These are phyloP conservation scores for Termitomyces sp. DNA, from an alignment of 768 basidiomycete species.

Conservation along the genomic window DNA sequence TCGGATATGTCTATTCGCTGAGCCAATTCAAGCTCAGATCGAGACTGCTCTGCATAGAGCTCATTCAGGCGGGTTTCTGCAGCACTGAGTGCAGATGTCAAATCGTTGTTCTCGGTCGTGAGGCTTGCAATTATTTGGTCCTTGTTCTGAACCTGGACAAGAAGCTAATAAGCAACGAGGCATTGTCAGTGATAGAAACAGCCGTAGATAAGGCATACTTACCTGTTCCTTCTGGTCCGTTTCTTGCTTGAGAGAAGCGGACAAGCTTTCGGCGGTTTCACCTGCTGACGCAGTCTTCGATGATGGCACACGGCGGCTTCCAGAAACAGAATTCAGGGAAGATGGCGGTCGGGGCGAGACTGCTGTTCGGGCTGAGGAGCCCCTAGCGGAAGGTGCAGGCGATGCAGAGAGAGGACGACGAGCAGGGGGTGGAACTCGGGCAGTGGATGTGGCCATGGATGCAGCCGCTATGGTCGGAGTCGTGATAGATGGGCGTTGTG, in stretches of 20 bases:
- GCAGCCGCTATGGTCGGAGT: background rate
- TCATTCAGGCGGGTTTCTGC: constrained; percentile 76
- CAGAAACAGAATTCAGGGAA: constrained; percentile 42
- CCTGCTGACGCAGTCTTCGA: constrained; percentile 36
- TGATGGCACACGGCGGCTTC: constrained; percentile 46
- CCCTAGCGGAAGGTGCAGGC: constrained; percentile 42
- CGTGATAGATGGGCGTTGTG: background rate
- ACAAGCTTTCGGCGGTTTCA: constrained; percentile 54
- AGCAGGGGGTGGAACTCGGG: constrained; percentile 42
- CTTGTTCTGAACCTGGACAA: constrained; percentile 75
- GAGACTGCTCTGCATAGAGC: constrained; percentile 75
- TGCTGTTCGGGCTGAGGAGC: constrained; percentile 60
- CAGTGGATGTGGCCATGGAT: constrained; percentile 39
- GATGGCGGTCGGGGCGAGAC: constrained; percentile 50
- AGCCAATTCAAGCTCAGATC: constrained; percentile 78
- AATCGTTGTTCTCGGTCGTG: constrained; percentile 57
- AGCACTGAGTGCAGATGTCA: constrained; percentile 59
- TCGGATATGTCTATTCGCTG: constrained; percentile 81
- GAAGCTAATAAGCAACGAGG: constrained; percentile 49
- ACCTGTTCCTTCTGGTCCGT: constrained; percentile 83
- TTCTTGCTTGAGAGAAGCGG: constrained; percentile 67
- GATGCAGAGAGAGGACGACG: constrained; percentile 42
- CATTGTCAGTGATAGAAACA: constrained; percentile 5
- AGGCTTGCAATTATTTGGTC: constrained; percentile 64
- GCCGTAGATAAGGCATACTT: constrained; percentile 18